Conservation (phyloP, 73 alveolate species). For the Paramecium sexaurelia region DNA sequence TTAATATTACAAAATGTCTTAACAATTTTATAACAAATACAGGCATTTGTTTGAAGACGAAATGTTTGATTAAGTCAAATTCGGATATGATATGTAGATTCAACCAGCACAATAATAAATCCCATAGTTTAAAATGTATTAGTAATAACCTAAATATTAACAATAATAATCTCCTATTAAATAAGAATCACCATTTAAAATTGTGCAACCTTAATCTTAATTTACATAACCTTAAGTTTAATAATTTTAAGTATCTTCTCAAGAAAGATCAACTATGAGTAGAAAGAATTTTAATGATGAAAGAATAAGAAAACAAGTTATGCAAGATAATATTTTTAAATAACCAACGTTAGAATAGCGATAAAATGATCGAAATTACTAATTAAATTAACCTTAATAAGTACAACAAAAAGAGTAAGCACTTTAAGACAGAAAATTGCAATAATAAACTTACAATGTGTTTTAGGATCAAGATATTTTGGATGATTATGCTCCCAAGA, state of each 20-base stretch:
- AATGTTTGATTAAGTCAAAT: background rate
- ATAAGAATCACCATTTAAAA: background rate
- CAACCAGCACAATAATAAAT: background rate
- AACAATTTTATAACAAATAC: constrained; percentile 14
- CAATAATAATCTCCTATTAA: background rate
- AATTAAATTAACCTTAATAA: background rate
- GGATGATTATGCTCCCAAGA: constrained; percentile 14
- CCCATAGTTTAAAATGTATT: background rate
- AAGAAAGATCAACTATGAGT: background rate
- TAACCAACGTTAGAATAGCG: background rate
- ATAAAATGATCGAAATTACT: background rate
- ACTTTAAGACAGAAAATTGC: background rate
- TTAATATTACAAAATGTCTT: background rate
- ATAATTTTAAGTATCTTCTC: background rate
- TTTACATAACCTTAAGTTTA: background rate
- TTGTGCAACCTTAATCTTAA: background rate
- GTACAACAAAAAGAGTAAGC: background rate
- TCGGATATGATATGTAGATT: background rate
- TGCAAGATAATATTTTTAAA: constrained; percentile 15
- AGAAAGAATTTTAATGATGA: constrained; percentile 11
- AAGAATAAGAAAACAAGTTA: constrained; percentile 34
- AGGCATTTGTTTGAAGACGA: background rate
- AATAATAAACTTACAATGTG: background rate
- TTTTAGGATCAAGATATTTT: background rate
- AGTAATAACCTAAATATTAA: background rate